phyloP scores from a whole-genome alignment of 2,329 filamentous ascomycete species.

The Cladophialophora exuberans region DNA sequence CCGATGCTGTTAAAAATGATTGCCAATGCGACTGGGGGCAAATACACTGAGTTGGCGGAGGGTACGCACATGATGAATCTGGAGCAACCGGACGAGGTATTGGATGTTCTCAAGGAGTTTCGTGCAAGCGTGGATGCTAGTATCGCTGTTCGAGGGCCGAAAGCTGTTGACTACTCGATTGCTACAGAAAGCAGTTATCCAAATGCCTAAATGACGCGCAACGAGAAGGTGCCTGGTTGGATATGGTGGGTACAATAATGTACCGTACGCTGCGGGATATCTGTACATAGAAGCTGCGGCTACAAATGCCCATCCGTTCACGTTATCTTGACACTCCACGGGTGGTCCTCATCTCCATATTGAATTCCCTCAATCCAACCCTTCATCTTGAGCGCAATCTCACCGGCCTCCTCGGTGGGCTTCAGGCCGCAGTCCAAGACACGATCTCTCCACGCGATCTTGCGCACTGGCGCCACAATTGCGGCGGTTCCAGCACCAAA shows the following conservation, averaged over 20 bases:
- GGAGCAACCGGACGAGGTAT: neutral
- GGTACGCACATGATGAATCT: constrained; percentile 7
- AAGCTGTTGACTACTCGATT: too few relatives aligned
- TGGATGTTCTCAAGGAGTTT: neutral
- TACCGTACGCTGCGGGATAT: too few relatives aligned
- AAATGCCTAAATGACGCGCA: too few relatives aligned
- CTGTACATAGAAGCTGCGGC: too few relatives aligned
- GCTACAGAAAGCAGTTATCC: too few relatives aligned
- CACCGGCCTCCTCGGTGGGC: constrained; percentile 81
- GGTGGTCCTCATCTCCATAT: constrained; percentile 89
- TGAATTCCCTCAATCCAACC: constrained; percentile 95
- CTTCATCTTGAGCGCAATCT: constrained; percentile 85
- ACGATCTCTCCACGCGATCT: constrained; percentile 85
- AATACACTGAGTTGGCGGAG: neutral
- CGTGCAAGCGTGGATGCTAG: too few relatives aligned
- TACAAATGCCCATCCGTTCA: too few relatives aligned
- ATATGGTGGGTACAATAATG: too few relatives aligned
- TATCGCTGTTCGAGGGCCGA: too few relatives aligned
- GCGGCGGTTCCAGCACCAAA: constrained; percentile 94
- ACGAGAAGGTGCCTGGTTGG: too few relatives aligned
- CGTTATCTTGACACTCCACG: constrained; percentile 67
- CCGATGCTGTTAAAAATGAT: neutral
- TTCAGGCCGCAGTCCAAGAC: constrained; percentile 81
- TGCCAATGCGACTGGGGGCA: neutral
- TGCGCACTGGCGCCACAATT: constrained; percentile 86